Evolutionary conservation across 495 filamentous ascomycete genomes (phyloP).

Genomic region (Durotheca rogersii): DNA sequence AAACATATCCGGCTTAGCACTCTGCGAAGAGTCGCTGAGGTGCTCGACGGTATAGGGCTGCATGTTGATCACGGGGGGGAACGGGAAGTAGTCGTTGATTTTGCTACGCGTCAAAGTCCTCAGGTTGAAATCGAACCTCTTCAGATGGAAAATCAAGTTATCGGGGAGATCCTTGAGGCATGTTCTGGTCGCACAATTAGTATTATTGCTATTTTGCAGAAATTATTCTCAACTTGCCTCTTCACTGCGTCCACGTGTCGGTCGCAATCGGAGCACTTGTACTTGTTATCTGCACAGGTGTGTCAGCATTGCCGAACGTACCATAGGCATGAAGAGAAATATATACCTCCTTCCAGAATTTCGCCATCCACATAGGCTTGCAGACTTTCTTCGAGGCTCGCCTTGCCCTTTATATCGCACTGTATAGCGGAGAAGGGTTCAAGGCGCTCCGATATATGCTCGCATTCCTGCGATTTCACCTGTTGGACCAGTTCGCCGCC

Average conservation of each 20-base stretch:
- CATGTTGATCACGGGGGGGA: conserved; percentile 86
- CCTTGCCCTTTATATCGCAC: conserved; percentile 95
- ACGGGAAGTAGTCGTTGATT: conserved; percentile 93
- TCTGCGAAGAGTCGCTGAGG: conserved; percentile 63
- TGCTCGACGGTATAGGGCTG: conserved; percentile 83
- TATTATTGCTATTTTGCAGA: neutral
- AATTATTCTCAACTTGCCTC: conserved; percentile 48
- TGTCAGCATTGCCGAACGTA: conserved; percentile 27
- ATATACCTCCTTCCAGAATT: conserved; percentile 86
- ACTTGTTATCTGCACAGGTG: conserved; percentile 79
- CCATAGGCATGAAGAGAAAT: conserved; percentile 5
- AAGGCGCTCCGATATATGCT: conserved; percentile 85
- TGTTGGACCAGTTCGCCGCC: conserved; percentile 92
- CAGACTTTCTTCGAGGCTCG: conserved; percentile 78
- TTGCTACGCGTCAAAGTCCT: conserved; percentile 81
- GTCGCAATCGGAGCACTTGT: conserved; percentile 90
- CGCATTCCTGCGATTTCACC: conserved; percentile 90
- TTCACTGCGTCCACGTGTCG: conserved; percentile 94
- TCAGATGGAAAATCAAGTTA: conserved; percentile 93
- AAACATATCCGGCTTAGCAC: conserved; percentile 67
- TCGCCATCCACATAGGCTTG: conserved; percentile 94
- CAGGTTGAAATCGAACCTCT: conserved; percentile 94
- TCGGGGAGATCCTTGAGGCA: conserved; percentile 93
- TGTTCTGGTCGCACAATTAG: conserved; percentile 52
- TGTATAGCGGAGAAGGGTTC: conserved; percentile 96